phyloP scores from a whole-genome alignment of 1,284 basidiomycete species.

The Austroboletus rostrupii region DNA sequence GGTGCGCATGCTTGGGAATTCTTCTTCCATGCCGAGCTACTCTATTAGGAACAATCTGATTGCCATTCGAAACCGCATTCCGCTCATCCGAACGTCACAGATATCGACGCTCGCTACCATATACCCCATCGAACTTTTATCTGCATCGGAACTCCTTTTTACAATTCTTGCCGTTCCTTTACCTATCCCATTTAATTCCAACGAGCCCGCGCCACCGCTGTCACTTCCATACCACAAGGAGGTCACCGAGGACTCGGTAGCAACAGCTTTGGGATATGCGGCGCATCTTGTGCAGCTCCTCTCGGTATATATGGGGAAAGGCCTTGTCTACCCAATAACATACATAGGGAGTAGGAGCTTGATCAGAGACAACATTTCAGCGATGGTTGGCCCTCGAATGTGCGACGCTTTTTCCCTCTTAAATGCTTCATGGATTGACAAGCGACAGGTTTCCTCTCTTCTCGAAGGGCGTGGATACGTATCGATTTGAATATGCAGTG shows the following conservation, averaged over 20 bases:
- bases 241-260: constrained; percentile 80
- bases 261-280: constrained; percentile 84
- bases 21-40: constrained; percentile 6
- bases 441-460: constrained; percentile 84
- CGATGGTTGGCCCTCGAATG: constrained; percentile 92
- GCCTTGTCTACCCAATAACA: constrained; percentile 85
- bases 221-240: constrained; percentile 59
- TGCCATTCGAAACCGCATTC: constrained; percentile 46
- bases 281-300: constrained; percentile 82
- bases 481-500: constrained; percentile 97
- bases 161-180: constrained; percentile 80
- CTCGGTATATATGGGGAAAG: constrained; percentile 72
- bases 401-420: constrained; percentile 31
- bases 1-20: constrained; percentile 2
- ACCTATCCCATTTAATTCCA: constrained; percentile 72
- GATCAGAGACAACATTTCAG: constrained; percentile 86
- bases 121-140: constrained; percentile 85
- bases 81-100: constrained; percentile 61
- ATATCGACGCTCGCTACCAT: constrained; percentile 75
- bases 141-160: constrained; percentile 79
- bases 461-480: constrained; percentile 90
- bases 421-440: constrained; percentile 10
- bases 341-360: constrained; percentile 85
- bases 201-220: constrained; percentile 84
- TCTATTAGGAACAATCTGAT: constrained; percentile 41